Base-by-base conservation (phyloP, 441 rosid species). In the Arabidopsis lyrata region DNA sequence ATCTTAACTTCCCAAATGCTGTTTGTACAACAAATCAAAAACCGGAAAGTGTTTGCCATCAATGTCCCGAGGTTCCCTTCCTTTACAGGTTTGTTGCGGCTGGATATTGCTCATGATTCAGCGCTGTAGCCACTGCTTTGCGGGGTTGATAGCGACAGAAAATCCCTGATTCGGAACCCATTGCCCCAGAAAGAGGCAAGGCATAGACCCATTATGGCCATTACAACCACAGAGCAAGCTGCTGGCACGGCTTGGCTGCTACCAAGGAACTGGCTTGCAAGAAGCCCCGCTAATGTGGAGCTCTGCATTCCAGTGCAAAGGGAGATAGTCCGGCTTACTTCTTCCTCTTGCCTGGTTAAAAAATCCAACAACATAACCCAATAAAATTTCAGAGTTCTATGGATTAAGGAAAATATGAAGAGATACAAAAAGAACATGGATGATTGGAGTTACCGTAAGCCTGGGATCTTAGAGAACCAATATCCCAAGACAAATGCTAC, bases 261-360 rank as follows among this genome's bases (percentile, higher is more conserved):
- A 34, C 97, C 92, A 3, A 93, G 96, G 83, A 93, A 93, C 54
- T 93, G 95, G 7, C 84, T 81, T 7, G 98, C 97, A 15, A 93
- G 92, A 38, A 91, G 97, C 10, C 96, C 97, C 1, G 98, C 98
- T 31, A 93, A 73, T n/a, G 97, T 93, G 6, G 98, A 91, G 82
- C 98, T 93, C 68, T 93, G 97, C 98, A 93, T 91, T 75, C 97
- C 98, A 2, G 97, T 90, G 79, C 98, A 91, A 61, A 93, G 78
- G 3, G 98, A 93, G 73, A 93, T 82, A 3, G 95, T 91, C 78
- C 95, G 72, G 86, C 90, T 83, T 1, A 85, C 95, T 84, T 93
- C 96, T 80, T 93, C 98, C 31, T 83, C 94, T 83, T 84, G 97
- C 86, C 98, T 93, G 84, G 41, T 42, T 10, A 7, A 58, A 15